Conservation (phyloP, 2,329 filamentous ascomycete genomes). For the Ophiocordyceps camponoti-leonardi region DNA sequence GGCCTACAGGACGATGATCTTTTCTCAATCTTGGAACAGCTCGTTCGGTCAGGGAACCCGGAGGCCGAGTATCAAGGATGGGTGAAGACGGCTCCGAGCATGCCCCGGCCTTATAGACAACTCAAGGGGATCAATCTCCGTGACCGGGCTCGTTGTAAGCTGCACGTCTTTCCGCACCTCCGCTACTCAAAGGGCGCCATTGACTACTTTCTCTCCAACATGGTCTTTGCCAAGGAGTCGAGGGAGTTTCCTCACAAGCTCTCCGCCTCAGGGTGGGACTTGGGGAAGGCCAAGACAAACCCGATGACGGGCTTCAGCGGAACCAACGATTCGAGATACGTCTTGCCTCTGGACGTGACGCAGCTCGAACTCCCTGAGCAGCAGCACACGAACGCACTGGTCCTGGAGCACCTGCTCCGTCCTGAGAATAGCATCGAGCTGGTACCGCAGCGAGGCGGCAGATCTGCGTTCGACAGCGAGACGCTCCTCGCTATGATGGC, state of each 20-base stretch:
- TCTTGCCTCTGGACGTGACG: slow-evolving; percentile 37
- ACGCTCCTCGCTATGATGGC: slow-evolving; percentile 25
- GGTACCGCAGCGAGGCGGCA: neutral
- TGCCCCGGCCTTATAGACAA: slow-evolving; percentile 20
- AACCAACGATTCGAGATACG: slow-evolving; percentile 43
- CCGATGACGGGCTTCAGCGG: slow-evolving; percentile 52
- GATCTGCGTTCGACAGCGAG: slow-evolving; percentile 11
- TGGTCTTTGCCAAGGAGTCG: slow-evolving; percentile 44
- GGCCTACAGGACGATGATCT: slow-evolving; percentile 36
- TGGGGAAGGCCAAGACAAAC: slow-evolving; percentile 27
- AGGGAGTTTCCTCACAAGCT: slow-evolving; percentile 48
- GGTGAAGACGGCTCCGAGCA: slow-evolving; percentile 15
- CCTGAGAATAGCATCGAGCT: slow-evolving; percentile 26
- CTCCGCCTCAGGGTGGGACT: slow-evolving; percentile 50
- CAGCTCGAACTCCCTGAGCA: slow-evolving; percentile 38
- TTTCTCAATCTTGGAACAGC: slow-evolving; percentile 23
- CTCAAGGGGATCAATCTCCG: slow-evolving; percentile 39
- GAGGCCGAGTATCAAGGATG: slow-evolving; percentile 32
- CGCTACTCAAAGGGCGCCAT: slow-evolving; percentile 33
- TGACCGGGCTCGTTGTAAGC: slow-evolving; percentile 28
- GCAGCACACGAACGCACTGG: slow-evolving; percentile 49
- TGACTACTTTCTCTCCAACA: slow-evolving; percentile 42
- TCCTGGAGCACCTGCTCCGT: slow-evolving; percentile 40
- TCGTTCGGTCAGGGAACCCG: slow-evolving; percentile 34
- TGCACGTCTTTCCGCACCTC: slow-evolving; percentile 34